Evolutionary conservation across 495 filamentous ascomycete species (phyloP), one percentile per base, ranked within the genome.

Genomic region (Lasiosphaeriaceae sp.): DNA sequence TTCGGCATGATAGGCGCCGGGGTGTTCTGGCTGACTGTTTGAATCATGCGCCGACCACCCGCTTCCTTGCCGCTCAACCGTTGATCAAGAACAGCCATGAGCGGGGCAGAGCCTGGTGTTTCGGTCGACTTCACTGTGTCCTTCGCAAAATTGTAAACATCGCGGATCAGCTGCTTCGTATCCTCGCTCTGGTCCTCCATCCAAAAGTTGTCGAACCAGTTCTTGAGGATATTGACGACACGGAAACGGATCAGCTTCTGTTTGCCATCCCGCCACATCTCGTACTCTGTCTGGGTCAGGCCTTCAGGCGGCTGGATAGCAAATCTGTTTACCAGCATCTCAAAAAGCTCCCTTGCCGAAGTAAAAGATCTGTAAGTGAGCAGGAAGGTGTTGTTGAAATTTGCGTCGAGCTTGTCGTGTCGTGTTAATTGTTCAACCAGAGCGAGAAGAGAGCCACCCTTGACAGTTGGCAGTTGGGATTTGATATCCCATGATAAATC

Each of bases 201-300:
- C 94, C 94, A 98, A 70, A 92, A 97, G 56, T 86, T 90, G 65
- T 97, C 93, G 62, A 98, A 91, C 94, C 94, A 98, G 69, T 84
- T 96, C 78, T 97, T 97, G 59, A 97, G 75, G 54, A 97, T 96
- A 67, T 97, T 97, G 63, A 98, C 91, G 9, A 98, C 90, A 45
- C 94, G 83, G 79, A 98, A 92, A 43, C 95, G 83, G 59, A 97
- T 97, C 5, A 89, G 86, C 64, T 92, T 96, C 71, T 97, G 95
- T 74, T 98, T 98, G 65, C 86, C 84, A 67, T 96, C 91, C 20
- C 87, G 81, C 94, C 94, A 98, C 60, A 83, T 77, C 50, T 94
- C 90, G 67, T 88, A 90, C 60, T 97, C 90, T 44, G 81, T 70
- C 47, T 81, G 78, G 34, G 76, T 82, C 59, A 98, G 73, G 2